Conservation (phyloP, 2,329 filamentous ascomycete genomes). For the Periconia sp. region DNA sequence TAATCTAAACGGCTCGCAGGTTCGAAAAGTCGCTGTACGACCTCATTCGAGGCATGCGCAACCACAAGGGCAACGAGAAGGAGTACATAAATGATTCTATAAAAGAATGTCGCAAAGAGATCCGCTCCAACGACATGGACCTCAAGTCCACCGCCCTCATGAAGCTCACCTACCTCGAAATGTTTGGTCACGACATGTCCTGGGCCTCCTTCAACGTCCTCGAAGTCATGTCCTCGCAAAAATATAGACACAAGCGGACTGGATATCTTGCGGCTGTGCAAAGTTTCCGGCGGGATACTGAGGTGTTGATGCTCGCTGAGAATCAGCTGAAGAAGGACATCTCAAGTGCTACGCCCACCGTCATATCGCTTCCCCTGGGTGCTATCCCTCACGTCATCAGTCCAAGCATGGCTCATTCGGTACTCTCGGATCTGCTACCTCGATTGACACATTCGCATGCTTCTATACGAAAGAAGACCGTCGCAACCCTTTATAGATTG, state of each 20-base stretch:
- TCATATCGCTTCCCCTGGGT: constrained; percentile 81
- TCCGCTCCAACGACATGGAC: constrained; percentile 93
- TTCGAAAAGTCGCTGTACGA: constrained; percentile 99
- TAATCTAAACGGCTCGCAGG: constrained; percentile 56
- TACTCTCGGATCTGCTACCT: constrained; percentile 83
- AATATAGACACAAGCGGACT: constrained; percentile 92
- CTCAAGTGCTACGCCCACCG: constrained; percentile 68
- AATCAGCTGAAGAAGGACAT: constrained; percentile 97
- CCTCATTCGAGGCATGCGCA: constrained; percentile 93
- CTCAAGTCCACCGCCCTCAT: constrained; percentile 94
- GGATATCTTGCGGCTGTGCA: constrained; percentile 95
- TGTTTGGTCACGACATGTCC: constrained; percentile 99
- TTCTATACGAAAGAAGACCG: constrained; percentile 89
- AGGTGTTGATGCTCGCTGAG: constrained; percentile 95
- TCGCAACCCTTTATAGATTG: constrained; percentile 90
- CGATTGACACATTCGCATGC: constrained; percentile 84
- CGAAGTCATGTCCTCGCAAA: constrained; percentile 96
- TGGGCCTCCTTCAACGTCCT: constrained; percentile 98
- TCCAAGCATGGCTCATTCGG: constrained; percentile 84
- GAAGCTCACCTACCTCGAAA: constrained; percentile 96
- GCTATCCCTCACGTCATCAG: constrained; percentile 96
- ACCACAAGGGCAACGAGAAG: constrained; percentile 92
- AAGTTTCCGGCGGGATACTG: constrained; percentile 92
- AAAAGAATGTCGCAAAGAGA: constrained; percentile 93
- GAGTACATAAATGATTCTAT: constrained; percentile 93